A percentile compares a stretch with the other conserved stretches of the same genome.
Evolutionary conservation across 2,329 filamentous ascomycete species (phyloP).

Genomic region (Fonsecaea pedrosoi): DNA sequence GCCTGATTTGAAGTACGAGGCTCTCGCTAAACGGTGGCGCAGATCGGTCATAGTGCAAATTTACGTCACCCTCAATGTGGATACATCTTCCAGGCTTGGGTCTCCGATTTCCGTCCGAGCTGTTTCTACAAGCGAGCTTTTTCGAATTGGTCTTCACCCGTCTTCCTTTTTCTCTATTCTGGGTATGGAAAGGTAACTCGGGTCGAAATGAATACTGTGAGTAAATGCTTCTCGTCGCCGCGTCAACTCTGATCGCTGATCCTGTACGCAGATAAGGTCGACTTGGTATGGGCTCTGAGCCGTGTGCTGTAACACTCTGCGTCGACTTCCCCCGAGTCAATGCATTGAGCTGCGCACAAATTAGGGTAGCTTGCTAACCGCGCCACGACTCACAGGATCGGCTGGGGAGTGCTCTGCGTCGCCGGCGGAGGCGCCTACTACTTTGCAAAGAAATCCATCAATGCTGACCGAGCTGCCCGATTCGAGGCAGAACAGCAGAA

Average conservation of each 20-base stretch:
- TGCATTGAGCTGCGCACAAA: background rate
- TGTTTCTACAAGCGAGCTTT: constrained; percentile 12
- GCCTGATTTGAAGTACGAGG: background rate
- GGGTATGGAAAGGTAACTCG: constrained; percentile 12
- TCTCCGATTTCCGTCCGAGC: constrained; percentile 2
- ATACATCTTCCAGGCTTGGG: background rate
- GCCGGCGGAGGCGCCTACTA: constrained; percentile 92
- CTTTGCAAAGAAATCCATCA: constrained; percentile 94
- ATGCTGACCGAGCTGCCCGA: constrained; percentile 79
- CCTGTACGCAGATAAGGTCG: constrained; percentile 58
- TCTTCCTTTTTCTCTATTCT: background rate
- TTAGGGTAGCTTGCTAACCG: constrained; percentile 1
- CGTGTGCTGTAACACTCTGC: background rate
- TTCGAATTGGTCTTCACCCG: background rate
- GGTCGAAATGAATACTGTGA: constrained; percentile 60
- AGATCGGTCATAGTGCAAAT: background rate
- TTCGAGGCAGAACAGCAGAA: constrained; percentile 73
- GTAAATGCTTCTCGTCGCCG: constrained; percentile 35
- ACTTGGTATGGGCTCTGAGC: constrained; percentile 58
- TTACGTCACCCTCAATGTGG: background rate
- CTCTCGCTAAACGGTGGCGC: background rate
- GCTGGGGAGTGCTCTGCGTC: constrained; percentile 87
- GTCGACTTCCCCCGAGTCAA: background rate
- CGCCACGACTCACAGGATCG: constrained; percentile 67
- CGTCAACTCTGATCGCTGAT: constrained; percentile 13